Evolutionary conservation across 2,329 filamentous ascomycete species (phyloP).

Genomic region (Penicillium sp.): DNA sequence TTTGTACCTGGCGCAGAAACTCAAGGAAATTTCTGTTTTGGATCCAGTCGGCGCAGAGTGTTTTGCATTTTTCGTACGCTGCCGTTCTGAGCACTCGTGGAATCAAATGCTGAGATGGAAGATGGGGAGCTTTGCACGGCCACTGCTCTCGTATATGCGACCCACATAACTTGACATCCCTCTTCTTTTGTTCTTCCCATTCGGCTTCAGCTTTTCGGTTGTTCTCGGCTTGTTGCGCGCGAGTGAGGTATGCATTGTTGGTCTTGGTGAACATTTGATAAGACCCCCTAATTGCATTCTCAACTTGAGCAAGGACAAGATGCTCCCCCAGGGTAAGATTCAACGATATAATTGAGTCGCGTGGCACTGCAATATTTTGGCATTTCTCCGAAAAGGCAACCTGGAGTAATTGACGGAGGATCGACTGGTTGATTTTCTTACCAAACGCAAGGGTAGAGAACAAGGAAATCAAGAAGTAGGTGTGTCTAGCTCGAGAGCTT

Average conservation of each 20-base stretch:
- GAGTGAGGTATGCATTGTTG: neutral
- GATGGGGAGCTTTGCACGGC: neutral
- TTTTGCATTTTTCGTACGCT: neutral
- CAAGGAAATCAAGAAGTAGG: neutral
- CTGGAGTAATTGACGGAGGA: neutral
- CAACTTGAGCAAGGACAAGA: neutral
- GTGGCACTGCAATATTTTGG: neutral
- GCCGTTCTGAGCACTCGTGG: neutral
- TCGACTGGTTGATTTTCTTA: neutral
- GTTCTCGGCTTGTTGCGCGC: neutral
- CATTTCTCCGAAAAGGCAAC: neutral
- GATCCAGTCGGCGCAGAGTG: neutral
- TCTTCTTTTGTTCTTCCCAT: neutral
- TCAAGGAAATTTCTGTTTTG: neutral
- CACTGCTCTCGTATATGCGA: neutral
- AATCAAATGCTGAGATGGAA: neutral
- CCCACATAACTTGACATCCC: neutral
- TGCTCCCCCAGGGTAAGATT: neutral
- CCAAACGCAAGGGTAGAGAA: neutral
- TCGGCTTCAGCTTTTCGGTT: neutral
- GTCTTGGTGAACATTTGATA: neutral
- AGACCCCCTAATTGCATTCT: neutral
- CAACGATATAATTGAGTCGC: neutral
- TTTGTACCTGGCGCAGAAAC: neutral
- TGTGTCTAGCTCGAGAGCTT: neutral